Evolutionary conservation across 1,284 basidiomycete species (phyloP), one percentile per base, ranked within the genome.

Genomic region (Nidula niveotomentosa): DNA sequence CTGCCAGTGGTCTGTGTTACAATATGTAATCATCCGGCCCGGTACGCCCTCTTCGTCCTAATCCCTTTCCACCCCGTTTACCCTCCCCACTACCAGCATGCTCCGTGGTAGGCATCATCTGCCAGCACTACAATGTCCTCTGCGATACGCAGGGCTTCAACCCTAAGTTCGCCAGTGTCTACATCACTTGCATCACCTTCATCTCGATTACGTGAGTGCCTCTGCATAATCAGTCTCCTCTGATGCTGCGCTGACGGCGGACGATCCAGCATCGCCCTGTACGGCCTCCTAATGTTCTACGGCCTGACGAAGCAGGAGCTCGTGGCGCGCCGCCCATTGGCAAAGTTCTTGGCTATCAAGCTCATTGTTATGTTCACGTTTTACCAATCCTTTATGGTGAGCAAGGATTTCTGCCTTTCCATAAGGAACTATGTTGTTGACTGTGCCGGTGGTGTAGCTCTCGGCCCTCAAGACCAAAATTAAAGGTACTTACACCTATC

Each of bases 351-450:
- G 57, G 73, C 82, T 8, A 93, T 93, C 76, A 95, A 94, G 71
- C 72, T 93, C 36, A 91, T 93, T 55, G 89, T 94, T 50, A 88
- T 94, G 83, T 86, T 90, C 65, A 92, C 90, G 0, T 92, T 90
- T 66, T 93, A 92, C 66, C 90, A 92, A 60, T 74, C 78, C 0
- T 88, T 91, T 58, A 71, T 91, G 39, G 88, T 90, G 62, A 55
- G 86, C 74, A 37, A 9, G 34, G 47, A 30, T 23, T 41, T 50
- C 50, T 33, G 36, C 15, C 34, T 49, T 45, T 45, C 8, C 51
- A 23, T 52, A 30, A 18, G 6, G 34, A 33, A 45, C 10, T 18
- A 2, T 12, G 18, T 43, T 23, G 12, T 36, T 36, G 3, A 43
- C 13, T 36, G 23, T 49, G 18, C 35, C 34, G 1, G 3, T 23